Conservation (phyloP, 345 rosid species). For the Salix udensis region DNA sequence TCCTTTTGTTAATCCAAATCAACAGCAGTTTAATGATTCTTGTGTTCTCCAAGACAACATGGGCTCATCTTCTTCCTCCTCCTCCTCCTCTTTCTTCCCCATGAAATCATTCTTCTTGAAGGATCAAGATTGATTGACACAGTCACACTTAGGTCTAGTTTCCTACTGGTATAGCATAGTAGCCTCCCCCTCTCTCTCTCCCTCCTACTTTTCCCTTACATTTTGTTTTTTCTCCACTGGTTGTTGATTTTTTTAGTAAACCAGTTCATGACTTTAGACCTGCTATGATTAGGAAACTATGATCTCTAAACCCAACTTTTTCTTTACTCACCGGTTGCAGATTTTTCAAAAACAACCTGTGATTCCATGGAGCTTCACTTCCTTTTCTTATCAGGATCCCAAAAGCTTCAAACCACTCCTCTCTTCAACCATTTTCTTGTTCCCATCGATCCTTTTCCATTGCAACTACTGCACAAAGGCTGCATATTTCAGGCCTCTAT, state of each 20-base stretch:
- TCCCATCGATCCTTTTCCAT: slow-evolving; percentile 5
- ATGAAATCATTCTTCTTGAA: slow-evolving; percentile 65
- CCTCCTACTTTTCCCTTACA: slow-evolving; percentile 1
- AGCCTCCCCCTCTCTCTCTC: not conserved
- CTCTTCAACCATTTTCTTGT: not conserved
- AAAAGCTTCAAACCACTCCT: not conserved
- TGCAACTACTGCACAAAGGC: slow-evolving; percentile 28
- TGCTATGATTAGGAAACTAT: slow-evolving; percentile 5
- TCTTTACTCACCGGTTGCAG: slow-evolving; percentile 31
- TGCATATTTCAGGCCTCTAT: slow-evolving; percentile 47
- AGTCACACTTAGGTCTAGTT: slow-evolving; percentile 3
- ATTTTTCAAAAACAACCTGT: slow-evolving; percentile 41
- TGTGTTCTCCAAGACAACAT: slow-evolving; percentile 26
- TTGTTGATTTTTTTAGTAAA: slow-evolving; percentile 27
- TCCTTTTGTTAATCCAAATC: slow-evolving; percentile 39
- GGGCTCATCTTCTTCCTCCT: slow-evolving; percentile 36
- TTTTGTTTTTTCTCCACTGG: slow-evolving; percentile 15
- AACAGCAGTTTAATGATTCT: slow-evolving; percentile 28
- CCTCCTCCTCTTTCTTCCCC: slow-evolving; percentile 44
- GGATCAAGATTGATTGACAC: slow-evolving; percentile 37
- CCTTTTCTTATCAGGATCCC: not conserved
- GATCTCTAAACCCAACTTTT: not conserved
- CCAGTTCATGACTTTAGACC: slow-evolving; percentile 4
- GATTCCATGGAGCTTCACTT: slow-evolving; percentile 1
- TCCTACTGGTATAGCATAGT: not conserved